Conservation (phyloP, 2,329 filamentous ascomycete genomes). For the Pseudocercospora macadamiae region DNA sequence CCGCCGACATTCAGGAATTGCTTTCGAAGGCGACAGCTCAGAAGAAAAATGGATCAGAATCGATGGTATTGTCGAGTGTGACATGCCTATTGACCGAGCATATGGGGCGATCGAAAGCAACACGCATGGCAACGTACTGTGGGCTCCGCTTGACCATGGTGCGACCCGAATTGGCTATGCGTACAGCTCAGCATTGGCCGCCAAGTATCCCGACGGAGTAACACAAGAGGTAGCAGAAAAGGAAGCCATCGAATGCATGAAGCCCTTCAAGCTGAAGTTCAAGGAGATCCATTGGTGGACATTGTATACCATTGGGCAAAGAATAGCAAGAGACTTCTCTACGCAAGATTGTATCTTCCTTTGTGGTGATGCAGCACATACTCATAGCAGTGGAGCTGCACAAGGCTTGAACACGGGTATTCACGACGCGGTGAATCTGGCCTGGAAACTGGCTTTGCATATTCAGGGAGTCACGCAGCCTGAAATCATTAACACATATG, state of each 20-base stretch:
- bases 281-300: slow-evolving; percentile 19
- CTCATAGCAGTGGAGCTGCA: too few species aligned
- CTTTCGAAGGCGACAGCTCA: slow-evolving; percentile 54
- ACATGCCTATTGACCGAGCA: slow-evolving; percentile 35
- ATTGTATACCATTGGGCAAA: too few species aligned
- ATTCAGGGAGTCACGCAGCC: too few species aligned
- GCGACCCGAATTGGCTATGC: slow-evolving; percentile 59
- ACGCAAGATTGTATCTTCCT: too few species aligned
- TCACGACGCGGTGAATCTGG: too few species aligned
- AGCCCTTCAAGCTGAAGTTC: slow-evolving; percentile 45
- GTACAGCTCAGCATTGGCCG: slow-evolving; percentile 48
- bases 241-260: slow-evolving; percentile 44
- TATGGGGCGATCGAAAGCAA: not conserved
- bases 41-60: slow-evolving; percentile 60
- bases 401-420: too few species aligned
- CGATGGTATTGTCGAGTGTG: slow-evolving; percentile 53
- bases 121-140: slow-evolving; percentile 59
- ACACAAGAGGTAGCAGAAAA: slow-evolving; percentile 42
- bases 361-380: too few species aligned
- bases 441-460: too few species aligned
- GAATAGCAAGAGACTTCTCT: too few species aligned
- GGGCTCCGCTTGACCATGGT: slow-evolving; percentile 57
- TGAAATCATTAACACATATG: too few species aligned
- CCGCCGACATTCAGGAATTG: slow-evolving; percentile 48
- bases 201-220: slow-evolving; percentile 39